Base-by-base conservation (phyloP, 1,139 yeast genomes). In the Ashbya aceris region DNA sequence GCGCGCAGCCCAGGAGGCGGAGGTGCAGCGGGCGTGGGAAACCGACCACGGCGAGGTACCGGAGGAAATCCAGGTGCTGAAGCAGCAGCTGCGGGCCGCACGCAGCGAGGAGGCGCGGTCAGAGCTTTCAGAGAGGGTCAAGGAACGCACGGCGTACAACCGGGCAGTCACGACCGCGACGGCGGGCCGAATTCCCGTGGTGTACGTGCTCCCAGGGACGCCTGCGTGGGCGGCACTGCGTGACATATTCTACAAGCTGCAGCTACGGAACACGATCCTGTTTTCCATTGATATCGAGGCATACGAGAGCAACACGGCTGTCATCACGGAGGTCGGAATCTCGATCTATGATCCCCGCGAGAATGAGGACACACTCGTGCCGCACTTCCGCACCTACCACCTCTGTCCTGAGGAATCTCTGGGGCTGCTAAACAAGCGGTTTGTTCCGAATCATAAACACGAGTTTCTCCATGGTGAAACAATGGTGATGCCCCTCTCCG, bases 231-330 rank as follows among this genome's bases (percentile, higher is more conserved):
- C 45, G n/a, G 54, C 56, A 37, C 40, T 60, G 4, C 35, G 41
- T 27, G 51, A 54, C 31, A 44, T 50, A 7, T 49, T 67, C 17
- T 46, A 48, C 7, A 34, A 46, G 3, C 49, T 63, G 13, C 59
- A 61, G 36, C 38, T 51, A 5, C 57, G 57, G 17, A 53, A 61
- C 27, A 58, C 66, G 29, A 66, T 68, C 0, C 62, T 78, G 12
- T 64, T 79, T 38, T 70, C 79, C 14, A 60, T 83, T 14, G 91
- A 83, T 56, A 67, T 80, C 8, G 91, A 83, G 56, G 81, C 83
- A 4, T 79, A 68, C 66, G 93, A 83, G 52, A 52, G 61, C 12
- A 60, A 70, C 45, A 65, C 61, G 8, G 52, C 62, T 12, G 48
- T 62, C 8, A 66, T 82, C 17, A 80, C 85, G 0, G 93, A 83